A percentile compares a stretch with the other conserved stretches of the same genome.
Evolutionary conservation across 106 monocot species (phyloP).

Genomic region (Chionographis japonica): DNA sequence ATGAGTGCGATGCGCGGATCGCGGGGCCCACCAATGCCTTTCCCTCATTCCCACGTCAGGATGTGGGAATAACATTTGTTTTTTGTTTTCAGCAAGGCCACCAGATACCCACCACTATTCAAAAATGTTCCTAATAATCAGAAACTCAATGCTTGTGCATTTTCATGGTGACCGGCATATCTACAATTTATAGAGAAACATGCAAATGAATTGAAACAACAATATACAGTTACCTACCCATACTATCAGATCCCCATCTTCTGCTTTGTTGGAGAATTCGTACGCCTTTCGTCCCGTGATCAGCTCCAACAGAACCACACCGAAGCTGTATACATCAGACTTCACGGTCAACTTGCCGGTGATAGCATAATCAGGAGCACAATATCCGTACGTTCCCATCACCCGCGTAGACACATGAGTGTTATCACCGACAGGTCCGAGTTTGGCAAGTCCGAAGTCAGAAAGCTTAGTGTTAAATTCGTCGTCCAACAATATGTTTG

Average conservation of each 20-base stretch:
- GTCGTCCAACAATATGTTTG: conserved; percentile 33
- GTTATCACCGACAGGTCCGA: conserved; percentile 35
- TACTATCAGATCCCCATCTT: conserved; percentile 15
- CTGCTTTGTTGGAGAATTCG: conserved; percentile 7
- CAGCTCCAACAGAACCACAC: conserved; percentile 39
- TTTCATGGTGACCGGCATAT: no score
- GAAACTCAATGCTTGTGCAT: no score
- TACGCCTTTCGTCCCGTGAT: conserved; percentile 26
- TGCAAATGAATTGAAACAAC: background rate
- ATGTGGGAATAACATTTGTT: no score
- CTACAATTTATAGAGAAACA: background rate
- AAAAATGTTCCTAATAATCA: no score
- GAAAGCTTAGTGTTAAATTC: conserved; percentile 37
- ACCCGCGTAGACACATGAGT: conserved; percentile 40
- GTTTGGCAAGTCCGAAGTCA: conserved; percentile 37
- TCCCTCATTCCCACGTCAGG: no score
- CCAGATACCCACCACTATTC: no score
- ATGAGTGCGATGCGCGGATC: no score
- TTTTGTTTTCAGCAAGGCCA: no score
- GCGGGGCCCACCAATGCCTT: no score
- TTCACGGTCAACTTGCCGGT: conserved; percentile 35
- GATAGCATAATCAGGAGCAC: conserved; percentile 39
- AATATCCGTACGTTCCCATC: conserved; percentile 38
- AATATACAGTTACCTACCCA: conserved; percentile 10
- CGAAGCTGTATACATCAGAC: conserved; percentile 42